Base-by-base conservation (phyloP, 2,329 filamentous ascomycete genomes). In the Claviceps sp. region DNA sequence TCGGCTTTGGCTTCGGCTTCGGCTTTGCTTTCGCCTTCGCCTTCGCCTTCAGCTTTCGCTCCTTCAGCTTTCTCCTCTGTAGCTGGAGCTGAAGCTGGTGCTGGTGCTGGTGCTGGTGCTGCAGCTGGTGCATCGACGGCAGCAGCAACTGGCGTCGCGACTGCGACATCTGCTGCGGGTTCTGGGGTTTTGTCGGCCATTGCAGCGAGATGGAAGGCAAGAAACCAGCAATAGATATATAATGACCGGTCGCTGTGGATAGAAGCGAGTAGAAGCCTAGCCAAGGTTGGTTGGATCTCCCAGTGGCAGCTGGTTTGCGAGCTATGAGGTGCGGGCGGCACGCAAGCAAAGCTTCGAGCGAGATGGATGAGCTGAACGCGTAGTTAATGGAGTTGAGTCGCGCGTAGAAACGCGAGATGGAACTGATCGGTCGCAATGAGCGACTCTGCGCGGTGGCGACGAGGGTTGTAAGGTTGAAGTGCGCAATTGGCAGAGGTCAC, bases 171-270 rank as follows among this genome's bases (percentile, higher is more conserved):
- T 52, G 63, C 56, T 52, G 63, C 55, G 61, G 68, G 68, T 59
- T 70, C 66, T 55, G 58, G 58, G 48, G 62, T 50, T 57, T 64
- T 65, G 53, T 72, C 69, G 51, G 69, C 66, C 69, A 72, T 72
- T 59, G 60, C 61, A 34, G 59, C 44, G 30, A 34, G 52, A 54
- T 47, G 47, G 34, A 13, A 43, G 26, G 22, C 5, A 37, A 51
- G 51, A 26, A 51, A 52, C 52, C 54, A 54, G 53, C 50, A 52
- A 59, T 16, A 9, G 30, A 45, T 26, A 22, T 8, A 44, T 22
- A 14, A 42, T 4, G 2, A 42, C 18, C 18, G 20, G 22, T 47
- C n/a, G 51, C 26, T 24, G 37, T 16, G 20, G 37, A 20, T n/a
- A 7, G 48, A 49, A 24, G 30, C 30, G 30, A 26, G 4, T 9